Percentiles rank a stretch among this genome's conserved stretches.
These are phyloP conservation scores for Claviceps sp. DNA, from an alignment of 2,329 filamentous ascomycete genomes.

Conservation along the genomic window DNA sequence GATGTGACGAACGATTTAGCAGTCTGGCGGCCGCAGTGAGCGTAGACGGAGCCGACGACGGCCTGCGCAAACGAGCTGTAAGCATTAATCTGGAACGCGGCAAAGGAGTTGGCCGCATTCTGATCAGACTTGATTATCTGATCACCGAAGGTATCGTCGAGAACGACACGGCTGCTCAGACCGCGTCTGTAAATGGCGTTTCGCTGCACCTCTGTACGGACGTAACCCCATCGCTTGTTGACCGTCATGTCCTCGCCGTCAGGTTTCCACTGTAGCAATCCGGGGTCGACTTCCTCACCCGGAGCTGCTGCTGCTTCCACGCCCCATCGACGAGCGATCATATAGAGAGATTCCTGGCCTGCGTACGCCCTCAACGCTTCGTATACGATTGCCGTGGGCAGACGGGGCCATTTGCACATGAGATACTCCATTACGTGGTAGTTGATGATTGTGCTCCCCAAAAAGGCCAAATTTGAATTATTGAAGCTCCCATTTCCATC, in stretches of 20 bases:
- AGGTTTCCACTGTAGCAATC: slow-evolving; percentile 66
- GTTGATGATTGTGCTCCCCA: slow-evolving; percentile 72
- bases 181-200: slow-evolving; percentile 45
- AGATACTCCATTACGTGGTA: slow-evolving; percentile 86
- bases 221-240: slow-evolving; percentile 36
- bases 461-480: slow-evolving; percentile 68
- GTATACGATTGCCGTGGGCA: slow-evolving; percentile 80
- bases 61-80: slow-evolving; percentile 70
- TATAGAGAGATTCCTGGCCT: slow-evolving; percentile 59
- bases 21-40: slow-evolving; percentile 68
- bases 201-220: slow-evolving; percentile 35
- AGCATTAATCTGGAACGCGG: slow-evolving; percentile 55
- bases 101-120: slow-evolving; percentile 12
- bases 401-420: slow-evolving; percentile 75
- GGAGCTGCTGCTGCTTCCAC: slow-evolving; percentile 78
- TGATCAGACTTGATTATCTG: slow-evolving; percentile 15
- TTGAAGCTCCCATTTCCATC: slow-evolving; percentile 73
- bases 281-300: slow-evolving; percentile 82
- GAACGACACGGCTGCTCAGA: slow-evolving; percentile 62
- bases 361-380: slow-evolving; percentile 75
- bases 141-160: slow-evolving; percentile 78
- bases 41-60: slow-evolving; percentile 70
- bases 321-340: slow-evolving; percentile 77
- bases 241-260: slow-evolving; percentile 30
- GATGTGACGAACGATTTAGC: slow-evolving; percentile 70